Base-by-base conservation (phyloP, 176 grass and related monocot species). In the Carex scoparia region DNA sequence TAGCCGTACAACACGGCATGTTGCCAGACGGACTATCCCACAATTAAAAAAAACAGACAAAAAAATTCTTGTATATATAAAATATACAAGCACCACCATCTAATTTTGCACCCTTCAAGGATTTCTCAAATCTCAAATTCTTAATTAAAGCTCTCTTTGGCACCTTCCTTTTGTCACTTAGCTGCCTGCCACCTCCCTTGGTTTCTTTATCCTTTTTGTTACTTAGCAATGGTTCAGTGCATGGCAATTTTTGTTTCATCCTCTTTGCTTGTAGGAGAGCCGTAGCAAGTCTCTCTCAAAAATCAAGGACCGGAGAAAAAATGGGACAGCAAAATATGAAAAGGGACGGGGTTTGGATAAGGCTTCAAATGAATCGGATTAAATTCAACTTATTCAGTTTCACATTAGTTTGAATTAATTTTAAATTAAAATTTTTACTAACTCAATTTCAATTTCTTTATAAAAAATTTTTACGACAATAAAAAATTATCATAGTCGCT, bases 121-220 rank as follows among this genome's bases (percentile, higher is more conserved):
- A 23, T 14, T n/a, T 51, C n/a, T 27, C 18, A 27, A 73, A 12
- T 73, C 40, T 73, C 9, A 74, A 73, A 3, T 5, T 51, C 3
- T 46, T 10, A 49, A 51, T 49, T 75, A 75, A 75, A 74, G 28
- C 3, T 3, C 5, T 16, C 14, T 57, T 57, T 78, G 74, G 74
- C 74, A 78, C 74, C 74, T 79, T 79, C 74, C 74, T 14, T 58
- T 79, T 58, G 74, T 79, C 19, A 13, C 27, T 31, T 77, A 1
- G 73, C 27, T 78, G 51, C 74, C 51, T 75, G 10, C 4, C 14
- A 11, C 3, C 23, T 58, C 15, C 5, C 46, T 57, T 51, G 51
- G 5, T 78, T 15, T 51, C 23, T 16, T 78, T 57, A 28, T 16
- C 44, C 16, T 7, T 16, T 78, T 79, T 79, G 74, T 79, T 79